Evolutionary conservation across 225 moss, liverwort and hornwort genomes (phyloP), one percentile per base, ranked within the genome.

Genomic region (Takakia lepidozioides): DNA sequence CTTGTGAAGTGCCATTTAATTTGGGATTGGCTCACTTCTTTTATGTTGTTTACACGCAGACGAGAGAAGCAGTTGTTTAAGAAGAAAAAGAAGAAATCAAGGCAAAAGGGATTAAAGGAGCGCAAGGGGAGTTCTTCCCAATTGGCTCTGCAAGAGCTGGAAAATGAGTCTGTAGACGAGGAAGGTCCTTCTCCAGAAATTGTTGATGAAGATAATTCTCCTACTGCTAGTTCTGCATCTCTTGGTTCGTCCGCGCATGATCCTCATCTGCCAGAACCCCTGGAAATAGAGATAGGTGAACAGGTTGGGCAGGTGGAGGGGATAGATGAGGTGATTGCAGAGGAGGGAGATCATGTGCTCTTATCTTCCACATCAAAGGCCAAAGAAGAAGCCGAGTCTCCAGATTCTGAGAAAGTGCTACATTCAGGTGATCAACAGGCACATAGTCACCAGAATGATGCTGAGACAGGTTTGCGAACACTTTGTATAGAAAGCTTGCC

Each of bases 21-120:
- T 5, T 14, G 38, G 1, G 0, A 0, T 37, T 14, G 38, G 3
- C 17, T 14, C 38, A 3, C 17, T 38, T 38, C 38, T 38, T 38
- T 17, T 14, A 5, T 3, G 15, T 15, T 14, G 38, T 6, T 38
- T 37, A 38, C 11, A 34, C 11, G 24, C 36, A 95, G 95, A 52
- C 70, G 54, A 28, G 77, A 66, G 11, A 87, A 5, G 21, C 70
- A 64, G 42, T 54, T 87, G 40, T 73, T 75, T 43, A 90, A 86
- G 28, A 95, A 70, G 63, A 70, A 82, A 2, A 73, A 82, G 27
- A 87, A 82, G 39, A 95, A 85, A 61, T 67, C 64, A 13, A 62
- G 80, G 52, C 81, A 84, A 42, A 86, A 82, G 43, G 54, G 59
- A 0, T 38, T 57, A 5, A 76, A 66, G 56, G 90, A 81, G 36